Percentiles rank a stretch among this genome's conserved stretches.
Evolutionary conservation across 345 rosid genomes (phyloP).

Genomic region (Aurinia saxatilis): DNA sequence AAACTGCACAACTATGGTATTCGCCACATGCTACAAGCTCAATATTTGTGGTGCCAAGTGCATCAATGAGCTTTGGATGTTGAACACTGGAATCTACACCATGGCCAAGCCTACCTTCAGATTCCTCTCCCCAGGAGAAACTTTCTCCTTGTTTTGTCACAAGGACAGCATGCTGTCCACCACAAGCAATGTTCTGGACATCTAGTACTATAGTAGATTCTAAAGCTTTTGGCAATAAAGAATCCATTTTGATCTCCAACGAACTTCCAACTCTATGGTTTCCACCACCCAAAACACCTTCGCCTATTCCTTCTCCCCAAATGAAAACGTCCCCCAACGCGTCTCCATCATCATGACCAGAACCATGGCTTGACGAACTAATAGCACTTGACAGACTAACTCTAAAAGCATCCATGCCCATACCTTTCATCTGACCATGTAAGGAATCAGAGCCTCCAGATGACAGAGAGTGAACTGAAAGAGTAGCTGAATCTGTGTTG

Average conservation of each 20-base stretch:
- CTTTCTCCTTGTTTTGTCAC: conserved; percentile 48
- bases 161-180: conserved; percentile 44
- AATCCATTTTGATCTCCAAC: conserved; percentile 31
- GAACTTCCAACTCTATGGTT: conserved; percentile 26
- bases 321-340: conserved; percentile 44
- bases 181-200: conserved; percentile 47
- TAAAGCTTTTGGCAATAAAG: conserved; percentile 41
- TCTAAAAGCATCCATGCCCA: conserved; percentile 78
- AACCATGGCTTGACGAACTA: conserved; percentile 45
- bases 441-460: conserved; percentile 88
- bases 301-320: conserved; percentile 53
- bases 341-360: conserved; percentile 44
- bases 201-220: conserved; percentile 43
- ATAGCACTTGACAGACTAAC: conserved; percentile 91
- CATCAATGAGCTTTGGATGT: conserved; percentile 54
- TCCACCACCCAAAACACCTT: conserved; percentile 36
- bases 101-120: conserved; percentile 67
- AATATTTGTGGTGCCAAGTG: conserved; percentile 37
- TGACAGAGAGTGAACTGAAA: conserved; percentile 81
- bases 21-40: conserved; percentile 68
- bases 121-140: conserved; percentile 56
- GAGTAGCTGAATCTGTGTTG: conserved; percentile 70
- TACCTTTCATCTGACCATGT: conserved; percentile 73
- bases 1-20: conserved; percentile 63
- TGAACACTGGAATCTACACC: conserved; percentile 54